Conservation (phyloP, 805 yeast genomes). For the Allodekkera sacchari region DNA sequence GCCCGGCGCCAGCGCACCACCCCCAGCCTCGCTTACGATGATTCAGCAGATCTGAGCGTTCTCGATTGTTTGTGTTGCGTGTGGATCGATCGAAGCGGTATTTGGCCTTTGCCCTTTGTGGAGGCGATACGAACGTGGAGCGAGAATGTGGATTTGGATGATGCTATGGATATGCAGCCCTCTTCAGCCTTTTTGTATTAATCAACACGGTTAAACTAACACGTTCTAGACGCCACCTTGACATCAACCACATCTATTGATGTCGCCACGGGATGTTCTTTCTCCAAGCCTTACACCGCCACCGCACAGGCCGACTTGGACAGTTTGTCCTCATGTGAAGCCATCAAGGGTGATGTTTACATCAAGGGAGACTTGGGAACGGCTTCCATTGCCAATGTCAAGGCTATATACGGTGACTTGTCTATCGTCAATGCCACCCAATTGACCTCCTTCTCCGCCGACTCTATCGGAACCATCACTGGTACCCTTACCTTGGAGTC, state of each 20-base stretch:
- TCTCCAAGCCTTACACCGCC: constrained; percentile 56
- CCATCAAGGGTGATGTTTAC: constrained; percentile 71
- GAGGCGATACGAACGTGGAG: not conserved
- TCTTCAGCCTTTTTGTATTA: not conserved
- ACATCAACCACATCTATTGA: constrained; percentile 39
- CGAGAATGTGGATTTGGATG: not conserved
- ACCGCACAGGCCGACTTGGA: constrained; percentile 77
- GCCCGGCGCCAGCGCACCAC: no score
- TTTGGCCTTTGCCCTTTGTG: no score
- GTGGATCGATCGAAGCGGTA: no score
- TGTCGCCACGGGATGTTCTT: constrained; percentile 57
- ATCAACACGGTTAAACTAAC: not conserved
- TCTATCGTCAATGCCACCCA: constrained; percentile 54
- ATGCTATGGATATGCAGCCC: not conserved
- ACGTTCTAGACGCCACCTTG: constrained; percentile 45
- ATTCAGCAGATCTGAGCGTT: no score
- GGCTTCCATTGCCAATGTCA: constrained; percentile 65
- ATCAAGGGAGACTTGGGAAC: constrained; percentile 57
- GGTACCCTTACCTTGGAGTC: constrained; percentile 56
- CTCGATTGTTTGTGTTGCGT: no score
- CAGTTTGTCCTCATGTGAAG: constrained; percentile 59
- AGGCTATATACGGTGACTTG: constrained; percentile 73
- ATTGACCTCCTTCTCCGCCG: constrained; percentile 66
- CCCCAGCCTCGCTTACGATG: no score
- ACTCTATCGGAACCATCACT: constrained; percentile 64